Evolutionary conservation across 805 yeast species (phyloP).

Genomic region (Schizosaccharomyces octosporus): DNA sequence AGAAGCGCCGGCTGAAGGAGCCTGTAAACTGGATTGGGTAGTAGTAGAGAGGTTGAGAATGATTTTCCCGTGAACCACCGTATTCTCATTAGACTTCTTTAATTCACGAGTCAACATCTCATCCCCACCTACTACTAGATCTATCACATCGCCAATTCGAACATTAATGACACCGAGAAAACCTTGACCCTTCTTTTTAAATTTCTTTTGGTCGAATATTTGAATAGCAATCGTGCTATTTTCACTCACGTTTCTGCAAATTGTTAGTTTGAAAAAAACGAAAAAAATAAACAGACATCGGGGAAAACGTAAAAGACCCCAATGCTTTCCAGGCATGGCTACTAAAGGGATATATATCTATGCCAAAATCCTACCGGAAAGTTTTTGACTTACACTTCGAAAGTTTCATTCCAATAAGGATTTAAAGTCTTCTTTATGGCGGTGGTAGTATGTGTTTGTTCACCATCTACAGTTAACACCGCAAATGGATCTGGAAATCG

Average conservation of each 20-base stretch:
- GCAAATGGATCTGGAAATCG: conserved; percentile 96
- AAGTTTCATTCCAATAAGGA: conserved; percentile 94
- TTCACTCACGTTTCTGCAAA: conserved; percentile 28
- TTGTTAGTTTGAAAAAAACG: neutral
- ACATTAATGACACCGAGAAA: conserved; percentile 88
- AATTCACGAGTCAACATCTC: conserved; percentile 84
- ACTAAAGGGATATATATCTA: neutral
- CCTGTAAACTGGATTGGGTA: conserved; percentile 5
- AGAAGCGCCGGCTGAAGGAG: conserved; percentile 2
- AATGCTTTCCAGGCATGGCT: neutral
- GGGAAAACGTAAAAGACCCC: neutral
- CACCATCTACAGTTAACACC: conserved; percentile 89
- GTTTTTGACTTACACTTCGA: conserved; percentile 29
- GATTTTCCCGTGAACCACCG: conserved; percentile 81
- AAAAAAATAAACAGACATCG: neutral
- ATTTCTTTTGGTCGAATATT: conserved; percentile 18
- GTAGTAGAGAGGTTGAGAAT: conserved; percentile 26
- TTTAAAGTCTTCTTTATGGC: conserved; percentile 82
- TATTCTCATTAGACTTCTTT: conserved; percentile 71
- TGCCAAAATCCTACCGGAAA: neutral
- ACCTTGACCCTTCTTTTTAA: conserved; percentile 95
- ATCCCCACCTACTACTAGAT: conserved; percentile 1
- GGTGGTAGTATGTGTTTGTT: conserved; percentile 82
- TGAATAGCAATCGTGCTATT: conserved; percentile 74
- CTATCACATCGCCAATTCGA: conserved; percentile 22